Percentiles rank a stretch among this genome's conserved stretches.
phyloP scores from a whole-genome alignment of 78 protist species.

The Pirum gemmata region DNA sequence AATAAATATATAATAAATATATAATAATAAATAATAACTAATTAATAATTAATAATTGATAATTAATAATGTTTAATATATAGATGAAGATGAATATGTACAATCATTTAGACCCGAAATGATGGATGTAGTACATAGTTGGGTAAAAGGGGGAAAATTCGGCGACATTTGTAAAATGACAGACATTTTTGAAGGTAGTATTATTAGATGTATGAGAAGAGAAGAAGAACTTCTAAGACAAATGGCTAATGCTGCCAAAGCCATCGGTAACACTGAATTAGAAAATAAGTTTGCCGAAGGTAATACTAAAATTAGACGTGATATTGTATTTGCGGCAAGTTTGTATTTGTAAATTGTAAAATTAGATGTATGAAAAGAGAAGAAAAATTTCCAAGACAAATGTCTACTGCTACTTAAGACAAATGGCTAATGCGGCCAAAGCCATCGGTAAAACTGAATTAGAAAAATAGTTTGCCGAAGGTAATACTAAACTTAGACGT shows the following conservation, averaged over 20 bases:
- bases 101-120: slow-evolving; percentile 63
- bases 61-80: too few species aligned
- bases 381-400: slow-evolving; percentile 82
- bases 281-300: slow-evolving; percentile 51
- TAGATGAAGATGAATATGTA: slow-evolving; percentile 66
- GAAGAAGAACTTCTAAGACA: slow-evolving; percentile 87
- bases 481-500: slow-evolving; percentile 57
- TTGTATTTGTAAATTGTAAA: slow-evolving; percentile 71
- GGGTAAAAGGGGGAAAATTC: slow-evolving; percentile 79
- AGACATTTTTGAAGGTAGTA: slow-evolving; percentile 76
- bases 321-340: slow-evolving; percentile 88
- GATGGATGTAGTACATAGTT: slow-evolving; percentile 62
- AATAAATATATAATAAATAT: too few species aligned
- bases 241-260: slow-evolving; percentile 74
- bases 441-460: slow-evolving; percentile 82
- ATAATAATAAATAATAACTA: too few species aligned
- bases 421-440: slow-evolving; percentile 77
- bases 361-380: slow-evolving; percentile 69
- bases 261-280: slow-evolving; percentile 81
- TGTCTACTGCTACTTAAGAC: too few species aligned
- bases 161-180: slow-evolving; percentile 73
- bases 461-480: slow-evolving; percentile 48
- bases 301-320: slow-evolving; percentile 64
- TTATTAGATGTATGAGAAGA: slow-evolving; percentile 73
- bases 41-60: too few species aligned